phyloP scores from a whole-genome alignment of 1,284 basidiomycete genomes.

The Puccinia novopanici region DNA sequence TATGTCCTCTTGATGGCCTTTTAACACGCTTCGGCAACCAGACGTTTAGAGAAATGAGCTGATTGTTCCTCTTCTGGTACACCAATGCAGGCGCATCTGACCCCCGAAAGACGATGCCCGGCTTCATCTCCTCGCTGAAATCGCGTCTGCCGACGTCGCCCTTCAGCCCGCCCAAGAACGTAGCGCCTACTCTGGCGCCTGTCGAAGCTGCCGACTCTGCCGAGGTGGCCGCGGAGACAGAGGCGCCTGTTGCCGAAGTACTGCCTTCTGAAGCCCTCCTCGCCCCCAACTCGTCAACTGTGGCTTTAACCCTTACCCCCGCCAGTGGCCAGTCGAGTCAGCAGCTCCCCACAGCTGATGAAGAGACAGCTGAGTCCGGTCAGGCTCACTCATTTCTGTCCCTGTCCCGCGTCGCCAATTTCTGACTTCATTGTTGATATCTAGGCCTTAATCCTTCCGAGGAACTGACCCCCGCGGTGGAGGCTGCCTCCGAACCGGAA shows the following conservation, averaged over 20 bases:
- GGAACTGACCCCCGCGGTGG: background rate
- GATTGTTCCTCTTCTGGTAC: too few species aligned
- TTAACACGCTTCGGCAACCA: too few species aligned
- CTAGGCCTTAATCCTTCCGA: background rate
- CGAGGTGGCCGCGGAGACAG: background rate
- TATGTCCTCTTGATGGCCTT: too few species aligned
- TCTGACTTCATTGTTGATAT: background rate
- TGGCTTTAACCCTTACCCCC: slow-evolving; percentile 23
- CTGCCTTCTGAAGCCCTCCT: slow-evolving; percentile 18
- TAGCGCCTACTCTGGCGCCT: background rate
- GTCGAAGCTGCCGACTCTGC: background rate
- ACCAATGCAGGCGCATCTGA: background rate
- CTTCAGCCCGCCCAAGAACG: slow-evolving; percentile 24
- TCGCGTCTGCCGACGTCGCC: slow-evolving; percentile 24
- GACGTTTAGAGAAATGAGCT: too few species aligned
- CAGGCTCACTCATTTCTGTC: background rate
- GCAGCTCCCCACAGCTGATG: background rate
- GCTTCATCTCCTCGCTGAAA: slow-evolving; percentile 29
- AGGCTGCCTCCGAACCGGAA: background rate
- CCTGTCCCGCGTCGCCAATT: background rate
- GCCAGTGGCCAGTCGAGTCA: slow-evolving; percentile 12
- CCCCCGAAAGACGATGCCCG: background rate
- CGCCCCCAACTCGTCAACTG: background rate
- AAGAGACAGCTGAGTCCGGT: background rate
- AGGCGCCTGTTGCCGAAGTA: background rate